Conservation (phyloP, 257 asterid species). For the Paraleonurus japonicus region DNA sequence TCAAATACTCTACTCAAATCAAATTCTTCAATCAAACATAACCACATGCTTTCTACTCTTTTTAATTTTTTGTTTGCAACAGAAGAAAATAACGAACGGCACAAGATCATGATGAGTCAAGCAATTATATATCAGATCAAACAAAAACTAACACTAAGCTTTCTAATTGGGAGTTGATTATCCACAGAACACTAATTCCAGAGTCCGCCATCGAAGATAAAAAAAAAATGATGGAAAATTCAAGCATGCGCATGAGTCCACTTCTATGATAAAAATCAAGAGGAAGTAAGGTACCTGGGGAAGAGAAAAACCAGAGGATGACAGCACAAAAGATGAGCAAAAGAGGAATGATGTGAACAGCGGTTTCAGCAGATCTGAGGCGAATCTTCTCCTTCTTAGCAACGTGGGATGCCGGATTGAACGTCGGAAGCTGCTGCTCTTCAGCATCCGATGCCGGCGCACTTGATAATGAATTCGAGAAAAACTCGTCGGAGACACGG, state of each 20-base stretch:
- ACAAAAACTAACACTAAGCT: background rate
- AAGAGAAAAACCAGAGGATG: slow-evolving; percentile 63
- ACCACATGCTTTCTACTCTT: background rate
- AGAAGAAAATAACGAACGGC: background rate
- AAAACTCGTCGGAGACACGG: slow-evolving; percentile 68
- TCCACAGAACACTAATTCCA: background rate
- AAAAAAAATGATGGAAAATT: background rate
- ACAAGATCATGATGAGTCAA: background rate
- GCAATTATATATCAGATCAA: background rate
- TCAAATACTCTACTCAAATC: background rate
- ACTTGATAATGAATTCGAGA: slow-evolving; percentile 24
- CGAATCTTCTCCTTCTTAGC: slow-evolving; percentile 60
- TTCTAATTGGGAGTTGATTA: background rate
- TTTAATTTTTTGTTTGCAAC: background rate
- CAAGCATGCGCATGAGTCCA: too few relatives aligned
- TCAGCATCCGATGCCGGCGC: slow-evolving; percentile 26
- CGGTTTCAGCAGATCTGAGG: slow-evolving; percentile 70
- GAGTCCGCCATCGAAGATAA: background rate
- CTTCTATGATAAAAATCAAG: background rate
- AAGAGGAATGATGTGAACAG: slow-evolving; percentile 69
- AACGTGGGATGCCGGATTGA: slow-evolving; percentile 49
- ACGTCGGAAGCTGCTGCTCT: slow-evolving; percentile 43
- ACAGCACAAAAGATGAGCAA: slow-evolving; percentile 56
- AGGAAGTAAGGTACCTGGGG: slow-evolving; percentile 41
- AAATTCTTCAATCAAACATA: background rate